Conservation (phyloP, 2,329 filamentous ascomycete species). For the Fusarium agapanthi region DNA sequence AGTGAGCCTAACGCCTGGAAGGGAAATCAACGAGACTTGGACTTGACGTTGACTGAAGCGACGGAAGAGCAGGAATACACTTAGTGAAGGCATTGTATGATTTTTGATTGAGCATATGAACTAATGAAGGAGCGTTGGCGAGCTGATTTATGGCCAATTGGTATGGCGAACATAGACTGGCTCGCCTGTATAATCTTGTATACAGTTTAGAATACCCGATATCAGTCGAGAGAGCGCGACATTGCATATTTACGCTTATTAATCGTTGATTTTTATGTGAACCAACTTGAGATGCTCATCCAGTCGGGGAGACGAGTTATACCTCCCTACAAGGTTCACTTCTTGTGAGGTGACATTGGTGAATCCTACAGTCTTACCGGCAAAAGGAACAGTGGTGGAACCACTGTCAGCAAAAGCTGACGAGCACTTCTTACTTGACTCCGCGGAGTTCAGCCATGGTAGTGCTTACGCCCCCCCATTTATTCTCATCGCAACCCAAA, state of each 20-base stretch:
- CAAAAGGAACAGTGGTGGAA: neutral
- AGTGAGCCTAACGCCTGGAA: neutral
- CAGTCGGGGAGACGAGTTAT: neutral
- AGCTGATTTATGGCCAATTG: too few species aligned
- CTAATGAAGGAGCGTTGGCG: neutral
- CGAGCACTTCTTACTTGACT: too few species aligned
- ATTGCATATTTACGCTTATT: too few species aligned
- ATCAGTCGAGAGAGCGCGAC: neutral
- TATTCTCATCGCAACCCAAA: neutral
- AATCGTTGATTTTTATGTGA: neutral
- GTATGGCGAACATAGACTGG: neutral
- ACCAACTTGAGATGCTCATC: neutral
- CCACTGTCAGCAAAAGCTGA: neutral
- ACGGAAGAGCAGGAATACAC: slow-evolving; percentile 3
- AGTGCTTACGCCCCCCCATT: neutral
- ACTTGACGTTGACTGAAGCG: slow-evolving; percentile 14
- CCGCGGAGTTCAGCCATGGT: neutral
- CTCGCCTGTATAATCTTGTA: neutral
- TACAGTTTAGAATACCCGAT: neutral
- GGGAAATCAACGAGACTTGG: slow-evolving; percentile 7
- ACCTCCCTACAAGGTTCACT: neutral
- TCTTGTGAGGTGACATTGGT: neutral
- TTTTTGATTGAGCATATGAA: neutral
- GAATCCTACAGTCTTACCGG: neutral
- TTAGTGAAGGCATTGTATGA: neutral